Base-by-base conservation (phyloP, 176 grass and related monocot genomes). In the Microstegium vimineum region DNA sequence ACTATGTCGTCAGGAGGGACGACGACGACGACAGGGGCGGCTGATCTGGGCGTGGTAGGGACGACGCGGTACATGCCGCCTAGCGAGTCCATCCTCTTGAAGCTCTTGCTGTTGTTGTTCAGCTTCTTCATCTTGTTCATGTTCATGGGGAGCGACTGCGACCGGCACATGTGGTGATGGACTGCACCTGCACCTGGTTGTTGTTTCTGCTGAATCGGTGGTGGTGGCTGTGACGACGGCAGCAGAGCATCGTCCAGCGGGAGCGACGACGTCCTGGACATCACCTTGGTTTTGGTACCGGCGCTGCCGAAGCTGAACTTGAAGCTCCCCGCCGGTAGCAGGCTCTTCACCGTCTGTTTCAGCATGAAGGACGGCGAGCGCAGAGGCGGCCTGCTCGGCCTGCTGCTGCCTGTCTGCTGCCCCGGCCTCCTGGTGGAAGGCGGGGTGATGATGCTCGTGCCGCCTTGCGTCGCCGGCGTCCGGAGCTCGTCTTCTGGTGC, bases 41-140 rank as follows among this genome's bases (percentile, higher is more conserved):
- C 36, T 1, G 5, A n/a, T 62, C 72, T 77, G 8, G 92, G 89
- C 5, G 87, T 85, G 0, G 91, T 83, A 43, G 90, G 82, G 12
- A 99, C 87, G 5, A 99, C 89, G 20, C 96, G 92, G 85, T 90
- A 95, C 52, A 91, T 86, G 36, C 84, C 89, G 6, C 91, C 91
- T 1, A 93, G 30, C 0, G 96, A 99, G 66, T 99, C 81, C 96
- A 99, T 91, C 64, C 93, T 81, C 82, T 93, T 99, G 73, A 99
- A 82, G 49, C 85, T 91, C 32, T 90, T 99, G 16, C 20, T 4
- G 23, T 84, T 95, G 16, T 30, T 6, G 26, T 86, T 94, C 5
- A 11, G 0, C 2, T 11, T 12, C 10, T 42, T 60, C n/a, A 69
- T 6, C 30, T 88, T 78, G 75, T 93, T 91, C 27, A 87, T 86